Evolutionary conservation across 495 filamentous ascomycete genomes (phyloP).

Genomic region (Xylaria grammica): DNA sequence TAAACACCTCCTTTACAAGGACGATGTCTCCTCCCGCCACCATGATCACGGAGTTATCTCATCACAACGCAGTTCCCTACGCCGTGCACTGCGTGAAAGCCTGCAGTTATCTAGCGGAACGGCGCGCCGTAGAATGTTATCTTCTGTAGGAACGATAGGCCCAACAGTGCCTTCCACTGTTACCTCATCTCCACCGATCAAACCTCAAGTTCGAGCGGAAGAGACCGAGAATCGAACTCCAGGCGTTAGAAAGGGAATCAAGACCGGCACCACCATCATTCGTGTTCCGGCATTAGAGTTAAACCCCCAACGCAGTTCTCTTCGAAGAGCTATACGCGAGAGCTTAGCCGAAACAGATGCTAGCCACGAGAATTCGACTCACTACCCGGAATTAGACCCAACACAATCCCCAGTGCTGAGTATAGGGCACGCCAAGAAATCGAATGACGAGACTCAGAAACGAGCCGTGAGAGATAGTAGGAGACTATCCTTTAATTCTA

Average conservation of each 20-base stretch:
- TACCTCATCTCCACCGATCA: neutral
- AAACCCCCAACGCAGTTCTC: neutral
- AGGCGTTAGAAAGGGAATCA: neutral
- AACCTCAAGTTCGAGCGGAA: neutral
- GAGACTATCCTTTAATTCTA: too few relatives aligned
- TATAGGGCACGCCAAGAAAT: neutral
- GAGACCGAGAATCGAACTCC: neutral
- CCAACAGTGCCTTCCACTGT: neutral
- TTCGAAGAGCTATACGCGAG: neutral
- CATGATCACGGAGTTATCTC: too few relatives aligned
- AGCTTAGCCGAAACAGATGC: neutral
- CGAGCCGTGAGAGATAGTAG: too few relatives aligned
- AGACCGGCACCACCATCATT: neutral
- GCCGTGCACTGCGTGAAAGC: constrained; percentile 22
- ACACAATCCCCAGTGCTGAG: neutral
- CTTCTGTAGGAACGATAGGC: too few relatives aligned
- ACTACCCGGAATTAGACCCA: neutral
- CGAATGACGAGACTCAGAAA: neutral
- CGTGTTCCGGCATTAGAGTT: neutral
- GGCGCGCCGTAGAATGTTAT: too few relatives aligned
- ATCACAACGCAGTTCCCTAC: constrained; percentile 27
- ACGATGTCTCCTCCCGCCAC: neutral
- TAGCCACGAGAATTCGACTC: neutral
- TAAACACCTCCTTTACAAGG: neutral
- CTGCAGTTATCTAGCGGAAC: neutral